Percentiles rank a stretch among this genome's conserved stretches.
Conservation (phyloP, 371 early-diverging fungal species). For the Mortierella sp. region DNA sequence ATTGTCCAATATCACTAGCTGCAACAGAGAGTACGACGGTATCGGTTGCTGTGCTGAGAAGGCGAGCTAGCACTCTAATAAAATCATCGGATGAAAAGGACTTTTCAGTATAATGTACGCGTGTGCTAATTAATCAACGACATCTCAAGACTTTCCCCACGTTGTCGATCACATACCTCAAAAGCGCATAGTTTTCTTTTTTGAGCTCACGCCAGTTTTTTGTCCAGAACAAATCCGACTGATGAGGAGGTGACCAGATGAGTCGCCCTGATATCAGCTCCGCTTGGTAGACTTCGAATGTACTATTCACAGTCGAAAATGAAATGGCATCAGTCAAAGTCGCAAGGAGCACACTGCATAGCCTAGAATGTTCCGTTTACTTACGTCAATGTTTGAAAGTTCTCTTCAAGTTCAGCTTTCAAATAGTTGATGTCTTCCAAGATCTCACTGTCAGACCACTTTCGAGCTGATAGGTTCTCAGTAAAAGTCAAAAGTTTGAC, state of each 20-base stretch:
- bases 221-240: conserved; percentile 95
- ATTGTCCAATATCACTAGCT: conserved; percentile 94
- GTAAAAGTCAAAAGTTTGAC: conserved; percentile 82
- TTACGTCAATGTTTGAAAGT: conserved; percentile 81
- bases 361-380: conserved; percentile 6
- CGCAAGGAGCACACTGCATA: not conserved
- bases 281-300: conserved; percentile 94
- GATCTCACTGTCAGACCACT: conserved; percentile 95
- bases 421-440: conserved; percentile 83
- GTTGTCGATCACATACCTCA: conserved; percentile 62
- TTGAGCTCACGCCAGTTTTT: conserved; percentile 83
- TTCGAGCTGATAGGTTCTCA: conserved; percentile 85
- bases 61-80: conserved; percentile 65
- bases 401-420: conserved; percentile 77
- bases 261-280: conserved; percentile 91
- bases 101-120: not conserved
- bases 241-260: conserved; percentile 96
- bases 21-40: conserved; percentile 90
- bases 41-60: conserved; percentile 75
- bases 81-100: not conserved
- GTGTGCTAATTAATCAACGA: not conserved
- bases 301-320: conserved; percentile 59
- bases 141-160: not conserved
- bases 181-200: conserved; percentile 80
- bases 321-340: not conserved